phyloP scores from a whole-genome alignment of 805 yeast species.

The Ogataea paradorogensis region DNA sequence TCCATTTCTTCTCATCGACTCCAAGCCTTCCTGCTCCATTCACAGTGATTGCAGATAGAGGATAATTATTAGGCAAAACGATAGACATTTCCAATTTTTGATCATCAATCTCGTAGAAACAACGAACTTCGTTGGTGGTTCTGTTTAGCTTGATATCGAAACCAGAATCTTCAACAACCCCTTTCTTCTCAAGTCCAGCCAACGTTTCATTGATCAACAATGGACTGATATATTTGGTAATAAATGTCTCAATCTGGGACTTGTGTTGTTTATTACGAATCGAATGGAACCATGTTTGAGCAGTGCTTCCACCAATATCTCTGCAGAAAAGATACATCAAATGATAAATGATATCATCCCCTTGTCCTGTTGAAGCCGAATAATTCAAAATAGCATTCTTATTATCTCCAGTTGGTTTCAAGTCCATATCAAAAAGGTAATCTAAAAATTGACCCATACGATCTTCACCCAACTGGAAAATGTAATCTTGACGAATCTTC shows the following conservation, averaged over 20 bases:
- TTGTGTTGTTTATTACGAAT: slow-evolving; percentile 68
- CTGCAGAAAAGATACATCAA: slow-evolving; percentile 49
- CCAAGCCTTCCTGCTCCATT: slow-evolving; percentile 81
- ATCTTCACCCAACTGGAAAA: slow-evolving; percentile 53
- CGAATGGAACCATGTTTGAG: slow-evolving; percentile 67
- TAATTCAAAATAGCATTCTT: slow-evolving; percentile 28
- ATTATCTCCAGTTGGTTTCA: slow-evolving; percentile 26
- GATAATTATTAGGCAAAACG: slow-evolving; percentile 70
- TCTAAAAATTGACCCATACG: slow-evolving; percentile 50
- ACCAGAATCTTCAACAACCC: slow-evolving; percentile 37
- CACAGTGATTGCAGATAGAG: slow-evolving; percentile 71
- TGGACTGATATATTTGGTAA: slow-evolving; percentile 62
- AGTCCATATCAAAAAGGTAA: slow-evolving; percentile 52
- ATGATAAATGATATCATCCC: slow-evolving; percentile 38
- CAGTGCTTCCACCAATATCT: slow-evolving; percentile 57
- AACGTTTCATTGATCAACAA: slow-evolving; percentile 57
- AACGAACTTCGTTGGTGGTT: slow-evolving; percentile 63
- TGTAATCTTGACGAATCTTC: slow-evolving; percentile 58
- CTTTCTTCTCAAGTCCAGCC: slow-evolving; percentile 29
- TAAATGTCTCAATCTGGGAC: slow-evolving; percentile 57
- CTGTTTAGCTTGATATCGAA: slow-evolving; percentile 61
- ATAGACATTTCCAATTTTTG: slow-evolving; percentile 79
- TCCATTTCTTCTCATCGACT: slow-evolving; percentile 89
- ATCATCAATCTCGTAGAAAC: slow-evolving; percentile 78
- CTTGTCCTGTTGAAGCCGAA: slow-evolving; percentile 13